Conservation (phyloP, 805 yeast genomes). For the Nakazawaea ishiwadae region DNA sequence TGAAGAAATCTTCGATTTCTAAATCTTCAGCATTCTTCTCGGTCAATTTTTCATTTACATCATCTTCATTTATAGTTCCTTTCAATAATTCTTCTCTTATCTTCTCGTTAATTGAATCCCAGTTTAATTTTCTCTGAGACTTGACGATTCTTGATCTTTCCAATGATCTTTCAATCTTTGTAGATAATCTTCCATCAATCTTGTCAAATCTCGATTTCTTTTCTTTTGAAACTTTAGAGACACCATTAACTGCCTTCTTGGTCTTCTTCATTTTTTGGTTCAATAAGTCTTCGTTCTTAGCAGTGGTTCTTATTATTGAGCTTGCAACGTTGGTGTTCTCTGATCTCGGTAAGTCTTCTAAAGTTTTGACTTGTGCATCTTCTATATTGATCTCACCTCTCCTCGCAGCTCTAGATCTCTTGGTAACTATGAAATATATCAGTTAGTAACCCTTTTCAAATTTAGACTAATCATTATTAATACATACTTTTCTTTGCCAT, state of each 20-base stretch:
- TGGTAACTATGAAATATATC: constrained; percentile 36
- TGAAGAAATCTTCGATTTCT: constrained; percentile 12
- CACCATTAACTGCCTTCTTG: constrained; percentile 23
- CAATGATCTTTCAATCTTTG: constrained; percentile 61
- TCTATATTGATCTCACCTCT: constrained; percentile 48
- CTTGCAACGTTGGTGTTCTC: constrained; percentile 56
- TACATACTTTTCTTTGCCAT: constrained; percentile 13
- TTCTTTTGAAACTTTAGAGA: constrained; percentile 23
- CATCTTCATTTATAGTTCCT: constrained; percentile 28
- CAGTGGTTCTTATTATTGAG: constrained; percentile 61
- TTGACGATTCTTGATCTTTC: constrained; percentile 60
- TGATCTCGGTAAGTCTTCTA: constrained; percentile 51
- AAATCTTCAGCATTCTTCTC: constrained; percentile 12
- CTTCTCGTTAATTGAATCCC: constrained; percentile 62
- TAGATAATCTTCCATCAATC: constrained; percentile 49
- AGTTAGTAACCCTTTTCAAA: not conserved
- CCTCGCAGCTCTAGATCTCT: constrained; percentile 75
- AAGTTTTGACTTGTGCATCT: constrained; percentile 38
- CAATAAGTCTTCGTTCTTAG: constrained; percentile 60
- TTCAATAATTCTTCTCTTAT: constrained; percentile 28
- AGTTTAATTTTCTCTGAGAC: constrained; percentile 59
- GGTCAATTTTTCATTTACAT: constrained; percentile 27
- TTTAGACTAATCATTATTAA: too few relatives aligned
- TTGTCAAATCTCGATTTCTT: constrained; percentile 46
- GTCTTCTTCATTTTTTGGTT: constrained; percentile 44